phyloP scores from a whole-genome alignment of 2,329 filamentous ascomycete species.

The Lecanosticta acicola region DNA sequence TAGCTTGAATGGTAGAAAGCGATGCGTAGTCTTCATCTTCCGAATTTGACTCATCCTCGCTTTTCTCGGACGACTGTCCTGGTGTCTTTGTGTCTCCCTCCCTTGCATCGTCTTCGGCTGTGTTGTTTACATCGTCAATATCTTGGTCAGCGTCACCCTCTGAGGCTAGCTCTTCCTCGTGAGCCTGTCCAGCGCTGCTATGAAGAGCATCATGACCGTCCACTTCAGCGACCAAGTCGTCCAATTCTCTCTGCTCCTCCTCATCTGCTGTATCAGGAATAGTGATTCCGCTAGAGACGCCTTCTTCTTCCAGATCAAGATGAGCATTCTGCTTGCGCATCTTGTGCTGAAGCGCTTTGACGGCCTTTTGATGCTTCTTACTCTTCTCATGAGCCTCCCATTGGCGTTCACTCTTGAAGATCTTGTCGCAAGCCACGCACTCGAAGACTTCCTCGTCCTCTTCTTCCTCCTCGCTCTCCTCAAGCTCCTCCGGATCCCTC shows the following conservation, averaged over 20 bases:
- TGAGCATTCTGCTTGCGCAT: conserved; percentile 75
- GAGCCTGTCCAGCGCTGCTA: conserved; percentile 1
- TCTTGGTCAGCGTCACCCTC: conserved; percentile 3
- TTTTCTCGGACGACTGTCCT: not conserved
- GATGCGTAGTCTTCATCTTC: conserved; percentile 41
- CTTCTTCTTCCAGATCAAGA: conserved; percentile 42
- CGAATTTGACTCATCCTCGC: conserved; percentile 11
- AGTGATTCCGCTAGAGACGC: conserved; percentile 30
- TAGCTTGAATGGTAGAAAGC: conserved; percentile 37
- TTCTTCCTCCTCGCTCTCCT: conserved; percentile 46
- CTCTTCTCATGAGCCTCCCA: conserved; percentile 89
- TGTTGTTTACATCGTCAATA: conserved; percentile 6
- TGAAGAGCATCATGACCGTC: conserved; percentile 19
- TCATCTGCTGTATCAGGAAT: conserved; percentile 31
- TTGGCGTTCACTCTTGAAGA: conserved; percentile 85
- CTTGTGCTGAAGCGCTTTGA: conserved; percentile 71
- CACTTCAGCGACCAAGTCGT: conserved; percentile 22
- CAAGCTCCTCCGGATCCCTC: conserved; percentile 49
- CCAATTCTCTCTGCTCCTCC: conserved; percentile 25
- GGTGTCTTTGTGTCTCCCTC: not conserved
- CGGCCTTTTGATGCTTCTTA: conserved; percentile 88
- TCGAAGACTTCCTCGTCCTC: conserved; percentile 51
- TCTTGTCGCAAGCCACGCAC: conserved; percentile 59
- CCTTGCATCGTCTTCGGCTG: conserved; percentile 1
- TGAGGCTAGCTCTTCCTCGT: not conserved